phyloP scores from a whole-genome alignment of 495 filamentous ascomycete genomes.

The Evansstolkia leycettana region DNA sequence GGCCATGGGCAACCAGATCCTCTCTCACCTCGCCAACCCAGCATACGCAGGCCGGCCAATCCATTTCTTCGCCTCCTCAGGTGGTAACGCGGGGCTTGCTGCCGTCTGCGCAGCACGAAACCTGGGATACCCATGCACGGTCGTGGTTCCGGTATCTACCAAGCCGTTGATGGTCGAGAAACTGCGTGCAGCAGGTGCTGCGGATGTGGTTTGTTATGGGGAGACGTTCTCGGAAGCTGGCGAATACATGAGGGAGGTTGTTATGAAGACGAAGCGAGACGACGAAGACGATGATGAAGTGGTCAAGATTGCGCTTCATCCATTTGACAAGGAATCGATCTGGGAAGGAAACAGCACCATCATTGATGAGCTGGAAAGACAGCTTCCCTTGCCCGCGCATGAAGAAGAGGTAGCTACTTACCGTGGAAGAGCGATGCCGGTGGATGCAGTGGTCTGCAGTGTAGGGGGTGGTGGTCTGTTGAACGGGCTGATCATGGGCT shows the following conservation, averaged over 20 bases:
- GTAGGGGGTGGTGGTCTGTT: constrained; percentile 87
- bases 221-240: constrained; percentile 69
- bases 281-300: constrained; percentile 27
- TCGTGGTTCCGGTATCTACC: constrained; percentile 66
- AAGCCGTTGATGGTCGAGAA: constrained; percentile 61
- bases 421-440: constrained; percentile 18
- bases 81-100: constrained; percentile 87
- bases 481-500: constrained; percentile 62
- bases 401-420: constrained; percentile 23
- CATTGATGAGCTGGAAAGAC: constrained; percentile 57
- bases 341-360: constrained; percentile 71
- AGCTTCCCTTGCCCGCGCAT: constrained; percentile 32
- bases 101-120: constrained; percentile 65
- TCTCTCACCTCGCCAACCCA: constrained; percentile 37
- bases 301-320: constrained; percentile 68
- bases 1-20: constrained; percentile 73
- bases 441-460: constrained; percentile 67
- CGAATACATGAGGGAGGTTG: constrained; percentile 46
- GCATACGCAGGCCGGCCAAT: constrained; percentile 24
- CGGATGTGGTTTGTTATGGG: constrained; percentile 59
- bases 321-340: constrained; percentile 77
- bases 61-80: constrained; percentile 82
- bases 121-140: constrained; percentile 62
- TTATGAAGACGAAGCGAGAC: constrained; percentile 34
- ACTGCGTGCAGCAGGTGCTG: constrained; percentile 54